These are phyloP conservation scores for Terana coerulea DNA, from an alignment of 768 basidiomycete genomes.

Conservation along the genomic window DNA sequence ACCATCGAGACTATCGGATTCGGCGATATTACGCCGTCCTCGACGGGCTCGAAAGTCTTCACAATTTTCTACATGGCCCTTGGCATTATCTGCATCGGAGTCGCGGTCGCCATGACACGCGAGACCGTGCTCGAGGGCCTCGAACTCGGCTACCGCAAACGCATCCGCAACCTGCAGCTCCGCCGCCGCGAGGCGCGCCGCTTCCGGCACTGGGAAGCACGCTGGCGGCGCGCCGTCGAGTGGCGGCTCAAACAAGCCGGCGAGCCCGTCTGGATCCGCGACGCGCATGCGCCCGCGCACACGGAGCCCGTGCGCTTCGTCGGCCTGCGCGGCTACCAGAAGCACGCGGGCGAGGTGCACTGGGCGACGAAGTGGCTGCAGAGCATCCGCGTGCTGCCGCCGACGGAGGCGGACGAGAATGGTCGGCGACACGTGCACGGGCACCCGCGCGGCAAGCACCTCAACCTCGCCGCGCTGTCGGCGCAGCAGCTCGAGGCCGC, in stretches of 20 bases:
- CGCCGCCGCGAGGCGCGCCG: constrained; percentile 40
- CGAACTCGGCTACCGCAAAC: constrained; percentile 59
- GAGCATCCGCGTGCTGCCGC: constrained; percentile 6
- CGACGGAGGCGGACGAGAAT: neutral
- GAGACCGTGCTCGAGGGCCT: constrained; percentile 73
- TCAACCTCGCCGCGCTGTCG: constrained; percentile 62
- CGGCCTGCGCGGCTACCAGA: constrained; percentile 4
- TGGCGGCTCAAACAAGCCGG: constrained; percentile 53
- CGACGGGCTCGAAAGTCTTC: constrained; percentile 53
- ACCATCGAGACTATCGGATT: constrained; percentile 69
- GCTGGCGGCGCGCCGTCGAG: constrained; percentile 62
- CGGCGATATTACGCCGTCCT: constrained; percentile 64
- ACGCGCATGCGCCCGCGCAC: constrained; percentile 23
- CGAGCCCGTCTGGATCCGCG: constrained; percentile 51
- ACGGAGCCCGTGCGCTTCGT: constrained; percentile 11
- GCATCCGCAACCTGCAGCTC: constrained; percentile 43
- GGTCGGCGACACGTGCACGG: constrained; percentile 7
- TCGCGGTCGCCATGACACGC: constrained; percentile 61
- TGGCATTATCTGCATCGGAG: constrained; percentile 52
- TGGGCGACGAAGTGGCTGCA: constrained; percentile 5
- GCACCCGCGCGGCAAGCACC: constrained; percentile 44
- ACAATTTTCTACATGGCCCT: constrained; percentile 52
- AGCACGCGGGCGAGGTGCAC: constrained; percentile 12
- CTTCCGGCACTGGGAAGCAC: constrained; percentile 42
- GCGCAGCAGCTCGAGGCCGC: constrained; percentile 53